Evolutionary conservation across 345 rosid species (phyloP).

Genomic region (Arabidopsis thaliana): DNA sequence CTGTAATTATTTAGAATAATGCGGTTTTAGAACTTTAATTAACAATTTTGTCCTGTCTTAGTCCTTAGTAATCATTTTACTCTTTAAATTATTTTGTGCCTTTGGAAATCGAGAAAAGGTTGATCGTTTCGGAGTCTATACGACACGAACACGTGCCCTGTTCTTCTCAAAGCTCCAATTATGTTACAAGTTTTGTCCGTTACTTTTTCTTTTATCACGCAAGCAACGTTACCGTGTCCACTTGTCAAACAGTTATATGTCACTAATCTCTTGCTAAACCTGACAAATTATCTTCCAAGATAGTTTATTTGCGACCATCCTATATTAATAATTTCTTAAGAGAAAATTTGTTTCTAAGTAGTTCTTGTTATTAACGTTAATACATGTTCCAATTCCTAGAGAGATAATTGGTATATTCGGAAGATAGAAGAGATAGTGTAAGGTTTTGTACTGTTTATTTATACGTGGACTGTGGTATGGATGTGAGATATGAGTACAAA

Average conservation of each 20-base stretch:
- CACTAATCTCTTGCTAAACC: slow-evolving; percentile 14
- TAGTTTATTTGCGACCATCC: neutral
- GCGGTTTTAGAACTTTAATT: neutral
- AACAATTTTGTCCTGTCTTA: neutral
- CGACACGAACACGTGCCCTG: slow-evolving; percentile 37
- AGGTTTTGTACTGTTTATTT: no score
- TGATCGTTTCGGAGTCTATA: slow-evolving; percentile 20
- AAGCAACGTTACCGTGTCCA: slow-evolving; percentile 19
- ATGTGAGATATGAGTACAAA: no score
- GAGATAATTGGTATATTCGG: neutral
- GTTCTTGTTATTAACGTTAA: slow-evolving; percentile 14
- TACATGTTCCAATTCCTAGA: neutral
- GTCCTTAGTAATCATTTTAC: slow-evolving; percentile 3
- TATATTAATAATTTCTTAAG: neutral
- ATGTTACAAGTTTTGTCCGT: slow-evolving; percentile 38
- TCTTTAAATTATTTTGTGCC: slow-evolving; percentile 4
- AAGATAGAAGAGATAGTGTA: neutral
- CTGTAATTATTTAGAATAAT: neutral
- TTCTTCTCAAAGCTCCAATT: slow-evolving; percentile 30
- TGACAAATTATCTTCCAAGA: neutral
- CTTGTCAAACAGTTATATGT: slow-evolving; percentile 14
- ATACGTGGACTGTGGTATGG: no score
- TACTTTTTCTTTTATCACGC: slow-evolving; percentile 35
- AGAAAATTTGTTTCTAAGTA: neutral
- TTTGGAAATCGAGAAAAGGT: neutral